A percentile compares a stretch with the other conserved stretches of the same genome.
Evolutionary conservation across 345 rosid genomes (phyloP).

Genomic region (Boechera retrofracta): DNA sequence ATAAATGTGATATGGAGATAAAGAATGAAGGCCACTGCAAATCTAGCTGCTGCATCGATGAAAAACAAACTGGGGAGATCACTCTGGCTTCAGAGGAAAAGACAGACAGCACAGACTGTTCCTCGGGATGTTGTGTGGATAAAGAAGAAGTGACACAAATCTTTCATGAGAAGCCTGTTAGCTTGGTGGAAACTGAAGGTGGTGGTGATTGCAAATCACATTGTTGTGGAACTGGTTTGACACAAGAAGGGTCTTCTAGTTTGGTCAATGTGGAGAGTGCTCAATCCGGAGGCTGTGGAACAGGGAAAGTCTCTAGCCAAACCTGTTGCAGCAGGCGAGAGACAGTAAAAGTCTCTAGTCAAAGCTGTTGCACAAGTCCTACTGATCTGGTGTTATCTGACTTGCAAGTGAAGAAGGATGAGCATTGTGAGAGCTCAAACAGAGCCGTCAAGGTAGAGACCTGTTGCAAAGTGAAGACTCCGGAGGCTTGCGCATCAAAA

Average conservation of each 20-base stretch:
- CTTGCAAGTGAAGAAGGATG: slow-evolving; percentile 39
- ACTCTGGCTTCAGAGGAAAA: slow-evolving; percentile 35
- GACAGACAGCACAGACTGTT: not conserved
- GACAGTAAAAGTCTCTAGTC: slow-evolving; percentile 10
- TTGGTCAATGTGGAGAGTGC: slow-evolving; percentile 17
- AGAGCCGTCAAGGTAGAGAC: slow-evolving; percentile 8
- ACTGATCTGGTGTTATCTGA: slow-evolving; percentile 17
- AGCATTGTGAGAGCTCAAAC: slow-evolving; percentile 7
- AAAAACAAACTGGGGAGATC: slow-evolving; percentile 28
- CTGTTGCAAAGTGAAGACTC: slow-evolving; percentile 40
- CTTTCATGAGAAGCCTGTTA: slow-evolving; percentile 31
- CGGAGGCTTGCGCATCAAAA: slow-evolving; percentile 29
- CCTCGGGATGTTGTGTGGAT: slow-evolving; percentile 22
- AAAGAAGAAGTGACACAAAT: slow-evolving; percentile 24
- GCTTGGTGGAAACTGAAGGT: slow-evolving; percentile 13
- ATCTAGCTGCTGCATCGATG: slow-evolving; percentile 31
- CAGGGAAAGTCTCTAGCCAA: not conserved
- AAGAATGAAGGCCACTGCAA: slow-evolving; percentile 30
- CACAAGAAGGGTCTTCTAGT: slow-evolving; percentile 31
- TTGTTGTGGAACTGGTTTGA: slow-evolving; percentile 32
- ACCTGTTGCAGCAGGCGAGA: slow-evolving; percentile 36
- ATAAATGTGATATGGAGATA: slow-evolving; percentile 13
- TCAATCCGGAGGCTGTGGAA: not conserved
- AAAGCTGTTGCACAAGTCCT: slow-evolving; percentile 35
- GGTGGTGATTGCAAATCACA: slow-evolving; percentile 26